Conservation (phyloP, 2,329 filamentous ascomycete species). For the Mycocentrospora acerina region DNA sequence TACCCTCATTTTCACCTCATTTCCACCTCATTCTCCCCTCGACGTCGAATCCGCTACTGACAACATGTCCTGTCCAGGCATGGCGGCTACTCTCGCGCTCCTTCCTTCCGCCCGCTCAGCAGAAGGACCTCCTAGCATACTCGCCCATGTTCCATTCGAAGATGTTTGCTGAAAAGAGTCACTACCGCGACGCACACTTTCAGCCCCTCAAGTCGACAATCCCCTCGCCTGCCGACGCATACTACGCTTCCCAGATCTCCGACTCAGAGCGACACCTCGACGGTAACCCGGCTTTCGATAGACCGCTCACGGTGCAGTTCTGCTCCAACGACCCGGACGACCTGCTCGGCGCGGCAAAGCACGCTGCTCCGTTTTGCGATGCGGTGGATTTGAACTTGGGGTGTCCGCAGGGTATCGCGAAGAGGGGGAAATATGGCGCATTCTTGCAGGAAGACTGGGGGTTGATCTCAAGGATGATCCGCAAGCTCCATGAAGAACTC, state of each 20-base stretch:
- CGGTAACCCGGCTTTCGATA: slow-evolving; percentile 80
- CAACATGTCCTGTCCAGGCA: slow-evolving; percentile 59
- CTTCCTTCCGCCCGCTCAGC: slow-evolving; percentile 67
- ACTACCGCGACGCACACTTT: slow-evolving; percentile 79
- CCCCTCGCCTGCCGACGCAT: slow-evolving; percentile 37
- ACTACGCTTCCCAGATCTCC: slow-evolving; percentile 35
- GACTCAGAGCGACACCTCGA: slow-evolving; percentile 60
- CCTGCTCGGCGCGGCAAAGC: slow-evolving; percentile 74
- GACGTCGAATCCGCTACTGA: slow-evolving; percentile 8
- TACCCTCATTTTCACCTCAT: not conserved
- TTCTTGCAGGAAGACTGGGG: slow-evolving; percentile 93
- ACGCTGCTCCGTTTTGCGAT: slow-evolving; percentile 85
- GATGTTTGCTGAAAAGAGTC: slow-evolving; percentile 74
- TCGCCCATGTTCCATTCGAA: slow-evolving; percentile 96
- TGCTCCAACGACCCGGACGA: slow-evolving; percentile 86
- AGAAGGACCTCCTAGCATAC: slow-evolving; percentile 73
- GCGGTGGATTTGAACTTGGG: slow-evolving; percentile 94
- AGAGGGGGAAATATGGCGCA: slow-evolving; percentile 86
- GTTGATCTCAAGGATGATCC: slow-evolving; percentile 79
- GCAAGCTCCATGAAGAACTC: slow-evolving; percentile 75
- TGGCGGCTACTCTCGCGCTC: slow-evolving; percentile 97
- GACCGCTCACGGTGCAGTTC: slow-evolving; percentile 94
- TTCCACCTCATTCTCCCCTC: slow-evolving; percentile 1
- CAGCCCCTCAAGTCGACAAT: slow-evolving; percentile 59
- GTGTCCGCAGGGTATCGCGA: slow-evolving; percentile 93